Evolutionary conservation across 1,139 yeast species (phyloP), one percentile per base, ranked within the genome.

Genomic region (Sugiyamaella xylanicola): DNA sequence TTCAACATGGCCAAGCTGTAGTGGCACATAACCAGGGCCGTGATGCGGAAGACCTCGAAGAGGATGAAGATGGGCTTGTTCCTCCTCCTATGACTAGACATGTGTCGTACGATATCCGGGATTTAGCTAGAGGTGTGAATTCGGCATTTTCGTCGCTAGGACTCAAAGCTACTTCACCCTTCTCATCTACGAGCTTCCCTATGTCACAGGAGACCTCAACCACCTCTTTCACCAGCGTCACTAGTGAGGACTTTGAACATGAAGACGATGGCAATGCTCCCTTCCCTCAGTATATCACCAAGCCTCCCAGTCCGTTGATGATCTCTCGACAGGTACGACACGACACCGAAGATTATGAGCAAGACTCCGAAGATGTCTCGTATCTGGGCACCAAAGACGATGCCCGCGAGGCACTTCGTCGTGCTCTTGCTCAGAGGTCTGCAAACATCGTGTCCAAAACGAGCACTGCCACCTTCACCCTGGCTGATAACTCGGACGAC

Each of bases 401-500:
- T 19, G 53, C 53, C n/a, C 32, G 53, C 15, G 53, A 50, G 15
- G 53, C 53, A 3, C 48, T 50, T 16, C 48, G 53, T 5, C 40
- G 53, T 17, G 46, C 52, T 4, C 40, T 48, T 13, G 52, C 52
- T 8, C 51, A 37, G n/a, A 16, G 52, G n/a, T 40, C 52, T 17
- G 40, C 52, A 16, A 41, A 29, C 17, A 20, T 40, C 22, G 41
- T 22, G n/a, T 46, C 50, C 20, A 36, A 36, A 48, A 13, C 37
- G 16, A 20, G 35, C 45, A 48, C 44, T 16, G 29, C 17, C 20
- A 29, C 41, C n/a, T 27, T 39, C 20, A 39, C 19, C 11, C 19
- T 17, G 20, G 43, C 36, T 2, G 51, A 47, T 22, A 25, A 22
- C 21, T 37, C 43, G 13, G 51, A 48, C 20, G 37, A 39, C 9